Evolutionary conservation across 2,329 filamentous ascomycete genomes (phyloP), one percentile per base, ranked within the genome.

Genomic region (Fusarium transvaalense): DNA sequence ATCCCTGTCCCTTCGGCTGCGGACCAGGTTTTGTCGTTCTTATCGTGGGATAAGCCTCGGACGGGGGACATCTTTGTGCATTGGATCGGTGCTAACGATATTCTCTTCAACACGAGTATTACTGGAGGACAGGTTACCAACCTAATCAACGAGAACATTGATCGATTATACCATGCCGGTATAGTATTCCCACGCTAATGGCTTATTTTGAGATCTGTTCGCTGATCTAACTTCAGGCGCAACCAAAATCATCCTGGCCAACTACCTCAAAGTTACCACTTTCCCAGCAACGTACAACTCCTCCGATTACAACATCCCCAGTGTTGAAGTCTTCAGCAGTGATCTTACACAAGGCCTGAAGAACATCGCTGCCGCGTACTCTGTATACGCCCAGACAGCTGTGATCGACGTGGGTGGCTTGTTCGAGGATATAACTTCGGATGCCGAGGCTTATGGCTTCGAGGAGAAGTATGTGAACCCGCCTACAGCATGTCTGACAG

Each of bases 81-180:
- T n/a, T 68, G 65, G 65, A 66, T 68, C 8, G 65, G 65, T 6
- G 60, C 45, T 37, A 68, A 68, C 23, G 65, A 68, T 10, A 68
- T 68, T 4, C 37, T 68, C 4, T 68, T 68, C 14, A 68, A 68
- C 3, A 68, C 65, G 0, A 69, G 34, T n/a, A 68, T 68, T 2
- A 65, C 65, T 2, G 65, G 60, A 8, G 34, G 10, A 10, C 60
- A 68, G 3, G 34, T 68, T 8, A 55, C 60, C 7, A 61, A 65
- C 7, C 19, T 68, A 23, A 38, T 68, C 12, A 60, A 53, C 5
- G 56, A 51, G 14, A 39, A 66, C 8, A 14, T 69, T 0, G 25
- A 66, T 5, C 32, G 50, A 5, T 13, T 68, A 4, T 68, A 45
- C 8, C 64, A 54, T 19, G 64, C 64, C 1, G 63, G 63, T 66